Evolutionary conservation across 768 basidiomycete species (phyloP).

Genomic region (Sutorius australiensis): DNA sequence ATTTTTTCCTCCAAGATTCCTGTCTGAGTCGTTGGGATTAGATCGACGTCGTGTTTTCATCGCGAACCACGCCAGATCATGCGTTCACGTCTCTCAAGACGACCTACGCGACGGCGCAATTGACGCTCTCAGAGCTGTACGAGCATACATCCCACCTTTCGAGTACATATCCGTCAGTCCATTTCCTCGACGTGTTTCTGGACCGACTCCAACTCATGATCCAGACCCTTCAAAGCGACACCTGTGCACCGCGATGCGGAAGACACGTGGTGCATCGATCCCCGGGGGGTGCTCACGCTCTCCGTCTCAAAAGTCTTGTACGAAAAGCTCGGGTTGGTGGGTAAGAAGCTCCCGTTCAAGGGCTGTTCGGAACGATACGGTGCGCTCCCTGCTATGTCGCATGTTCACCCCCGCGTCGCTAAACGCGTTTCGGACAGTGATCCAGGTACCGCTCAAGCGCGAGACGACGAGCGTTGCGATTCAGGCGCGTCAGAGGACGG

Average conservation of each 20-base stretch:
- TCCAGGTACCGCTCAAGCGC: slow-evolving; percentile 43
- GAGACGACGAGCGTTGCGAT: slow-evolving; percentile 36
- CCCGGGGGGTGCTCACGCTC: slow-evolving; percentile 55
- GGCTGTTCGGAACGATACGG: slow-evolving; percentile 45
- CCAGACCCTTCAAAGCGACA: slow-evolving; percentile 39
- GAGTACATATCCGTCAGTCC: slow-evolving; percentile 12
- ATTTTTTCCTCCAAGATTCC: not conserved
- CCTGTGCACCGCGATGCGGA: slow-evolving; percentile 33
- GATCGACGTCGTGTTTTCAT: slow-evolving; percentile 63
- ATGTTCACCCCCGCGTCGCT: not conserved
- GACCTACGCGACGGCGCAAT: slow-evolving; percentile 42
- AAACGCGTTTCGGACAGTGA: slow-evolving; percentile 27
- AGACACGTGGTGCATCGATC: slow-evolving; percentile 70
- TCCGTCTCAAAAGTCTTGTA: slow-evolving; percentile 56
- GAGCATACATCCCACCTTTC: slow-evolving; percentile 32
- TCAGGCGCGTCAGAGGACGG: slow-evolving; percentile 37
- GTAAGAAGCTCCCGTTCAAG: slow-evolving; percentile 53
- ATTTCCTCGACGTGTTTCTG: not conserved
- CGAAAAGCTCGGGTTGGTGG: slow-evolving; percentile 57
- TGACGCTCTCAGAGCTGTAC: slow-evolving; percentile 43
- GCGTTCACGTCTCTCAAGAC: slow-evolving; percentile 41
- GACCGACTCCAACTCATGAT: not conserved
- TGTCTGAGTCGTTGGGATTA: slow-evolving; percentile 24
- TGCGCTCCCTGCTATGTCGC: slow-evolving; percentile 23
- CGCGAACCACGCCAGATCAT: slow-evolving; percentile 36